Evolutionary conservation across 306 rosid genomes (phyloP).

Genomic region (Malus sieversii): DNA sequence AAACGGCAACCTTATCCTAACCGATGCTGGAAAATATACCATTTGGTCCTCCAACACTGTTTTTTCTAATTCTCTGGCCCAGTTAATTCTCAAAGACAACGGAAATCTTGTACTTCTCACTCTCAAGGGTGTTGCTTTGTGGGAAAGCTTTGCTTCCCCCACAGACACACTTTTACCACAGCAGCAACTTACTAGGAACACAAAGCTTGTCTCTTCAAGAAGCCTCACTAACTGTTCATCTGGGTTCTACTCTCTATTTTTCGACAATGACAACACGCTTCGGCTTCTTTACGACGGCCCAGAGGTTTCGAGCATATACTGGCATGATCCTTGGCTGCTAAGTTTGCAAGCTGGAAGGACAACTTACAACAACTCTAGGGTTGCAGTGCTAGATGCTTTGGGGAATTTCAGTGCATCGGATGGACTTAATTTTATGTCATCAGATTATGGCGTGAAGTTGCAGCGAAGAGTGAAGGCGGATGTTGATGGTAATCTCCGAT

Average conservation of each 20-base stretch:
- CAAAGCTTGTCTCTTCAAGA: constrained; percentile 34
- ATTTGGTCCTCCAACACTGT: constrained; percentile 41
- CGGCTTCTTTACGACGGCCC: constrained; percentile 41
- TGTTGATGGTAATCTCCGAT: constrained; percentile 38
- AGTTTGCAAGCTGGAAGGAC: constrained; percentile 26
- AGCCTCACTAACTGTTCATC: constrained; percentile 39
- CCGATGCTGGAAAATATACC: constrained; percentile 19
- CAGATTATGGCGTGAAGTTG: constrained; percentile 28
- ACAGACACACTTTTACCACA: constrained; percentile 48
- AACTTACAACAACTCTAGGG: constrained; percentile 31
- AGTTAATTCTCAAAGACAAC: constrained; percentile 17
- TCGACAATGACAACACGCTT: constrained; percentile 38
- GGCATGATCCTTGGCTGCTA: constrained; percentile 47
- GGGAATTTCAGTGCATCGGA: constrained; percentile 53
- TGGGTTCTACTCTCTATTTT: constrained; percentile 36
- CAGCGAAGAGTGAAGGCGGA: constrained; percentile 38
- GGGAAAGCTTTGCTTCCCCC: constrained; percentile 57
- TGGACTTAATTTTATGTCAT: constrained; percentile 17
- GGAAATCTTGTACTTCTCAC: constrained; percentile 40
- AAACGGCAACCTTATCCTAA: constrained; percentile 32
- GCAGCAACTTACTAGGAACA: constrained; percentile 31
- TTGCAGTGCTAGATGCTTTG: constrained; percentile 30
- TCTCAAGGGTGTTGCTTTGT: constrained; percentile 5
- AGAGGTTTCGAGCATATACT: constrained; percentile 35
- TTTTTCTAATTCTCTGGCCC: constrained; percentile 4